Base-by-base conservation (phyloP, 2,329 filamentous ascomycete genomes). In the Aspergillus bombycis region DNA sequence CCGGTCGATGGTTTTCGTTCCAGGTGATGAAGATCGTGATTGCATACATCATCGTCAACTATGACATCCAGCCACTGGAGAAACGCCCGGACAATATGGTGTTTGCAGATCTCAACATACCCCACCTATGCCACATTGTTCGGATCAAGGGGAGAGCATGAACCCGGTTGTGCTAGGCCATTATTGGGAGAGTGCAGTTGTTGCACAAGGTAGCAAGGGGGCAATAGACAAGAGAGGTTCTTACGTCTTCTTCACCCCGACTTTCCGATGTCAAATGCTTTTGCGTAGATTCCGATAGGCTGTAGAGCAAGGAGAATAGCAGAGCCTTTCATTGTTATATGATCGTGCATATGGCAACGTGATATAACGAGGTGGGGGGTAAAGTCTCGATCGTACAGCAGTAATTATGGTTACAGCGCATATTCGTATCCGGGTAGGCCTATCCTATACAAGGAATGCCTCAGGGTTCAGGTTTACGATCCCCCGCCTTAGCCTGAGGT, bases 251-350 rank as follows among this genome's bases (percentile, higher is more conserved):
- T 8, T 7, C 36, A 41, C 9, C 19, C 38, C 38, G 6, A 6
- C 19, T n/a, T n/a, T 41, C 38, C 4, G 0, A n/a, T 1, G 1
- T n/a, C 7, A 3, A 10, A 5, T n/a, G 7, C 8, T 3, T 41
- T 3, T 41, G 7, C 38, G 3, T 41, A 41, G 38, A 1, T n/a
- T 41, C 38, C 38, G 19, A 41, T 41, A 41, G 16, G 38, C 4
- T 5, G 7, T 41, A 3, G 38, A 41, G 9, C 6, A 41, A 14
- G 2, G 19, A 9, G 0, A 41, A 41, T 41, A 41, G 0, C 38
- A 41, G 19, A 3, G 19, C 4, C 9, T n/a, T 4, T 41, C 19
- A 19, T 16, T n/a, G 19, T 9, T 19, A 14, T 4, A 19, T 41
- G 38, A n/a, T 9, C 16, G 10, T 19, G 19, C 38, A 41, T 3